A percentile compares a stretch with the other conserved stretches of the same genome.
These are phyloP conservation scores for Talaromyces sp. DNA, from an alignment of 2,329 filamentous ascomycete species.

Conservation along the genomic window DNA sequence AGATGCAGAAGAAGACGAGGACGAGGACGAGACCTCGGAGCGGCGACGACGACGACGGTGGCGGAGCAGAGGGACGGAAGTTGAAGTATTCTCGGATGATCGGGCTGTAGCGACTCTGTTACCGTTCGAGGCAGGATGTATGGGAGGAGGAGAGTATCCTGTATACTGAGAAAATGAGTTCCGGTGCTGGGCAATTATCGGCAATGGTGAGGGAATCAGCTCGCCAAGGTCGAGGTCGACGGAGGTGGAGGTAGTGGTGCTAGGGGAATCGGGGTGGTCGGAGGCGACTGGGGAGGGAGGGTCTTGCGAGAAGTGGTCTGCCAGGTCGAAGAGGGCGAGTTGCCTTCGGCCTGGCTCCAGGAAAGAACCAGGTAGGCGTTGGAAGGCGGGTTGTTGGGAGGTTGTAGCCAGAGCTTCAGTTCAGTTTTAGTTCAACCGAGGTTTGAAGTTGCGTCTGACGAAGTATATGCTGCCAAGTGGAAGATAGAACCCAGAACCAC, in stretches of 20 bases:
- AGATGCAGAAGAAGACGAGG: slow-evolving; percentile 17
- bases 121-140: slow-evolving; percentile 12
- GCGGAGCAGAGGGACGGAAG: slow-evolving; percentile 18
- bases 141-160: slow-evolving; percentile 22
- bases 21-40: slow-evolving; percentile 24
- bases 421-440: background rate
- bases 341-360: slow-evolving; percentile 42
- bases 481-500: background rate
- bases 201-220: slow-evolving; percentile 43
- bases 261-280: slow-evolving; percentile 63
- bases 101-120: slow-evolving; percentile 18
- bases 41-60: slow-evolving; percentile 28
- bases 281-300: slow-evolving; percentile 60
- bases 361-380: slow-evolving; percentile 44
- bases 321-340: slow-evolving; percentile 62
- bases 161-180: slow-evolving; percentile 15
- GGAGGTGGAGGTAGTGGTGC: slow-evolving; percentile 44
- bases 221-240: background rate
- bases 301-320: slow-evolving; percentile 60
- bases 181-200: slow-evolving; percentile 23
- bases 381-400: slow-evolving; percentile 3
- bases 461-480: background rate
- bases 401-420: slow-evolving; percentile 1
- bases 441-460: background rate
- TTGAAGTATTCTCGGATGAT: slow-evolving; percentile 14